These are phyloP conservation scores for Plectranthus barbatus DNA, from an alignment of 257 asterid species.

Conservation along the genomic window DNA sequence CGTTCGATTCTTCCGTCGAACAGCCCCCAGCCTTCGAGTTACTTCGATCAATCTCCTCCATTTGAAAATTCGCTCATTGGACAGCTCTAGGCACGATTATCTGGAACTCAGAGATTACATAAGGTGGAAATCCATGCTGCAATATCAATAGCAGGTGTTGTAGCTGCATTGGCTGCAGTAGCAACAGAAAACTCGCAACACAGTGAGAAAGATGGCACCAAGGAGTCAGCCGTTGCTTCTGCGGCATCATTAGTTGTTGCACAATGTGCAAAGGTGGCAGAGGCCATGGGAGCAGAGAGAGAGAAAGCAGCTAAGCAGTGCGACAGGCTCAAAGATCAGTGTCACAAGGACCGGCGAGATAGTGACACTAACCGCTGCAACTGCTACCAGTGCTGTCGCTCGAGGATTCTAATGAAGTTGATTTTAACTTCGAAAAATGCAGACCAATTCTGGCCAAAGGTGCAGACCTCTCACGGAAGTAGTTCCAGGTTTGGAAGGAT, in stretches of 20 bases:
- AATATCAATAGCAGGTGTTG: slow-evolving; percentile 82
- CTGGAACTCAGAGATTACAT: slow-evolving; percentile 61
- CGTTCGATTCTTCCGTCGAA: too few relatives aligned
- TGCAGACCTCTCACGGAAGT: slow-evolving; percentile 50
- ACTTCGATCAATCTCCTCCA: too few relatives aligned
- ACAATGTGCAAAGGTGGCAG: slow-evolving; percentile 84
- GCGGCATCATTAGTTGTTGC: slow-evolving; percentile 91
- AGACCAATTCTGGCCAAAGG: slow-evolving; percentile 66
- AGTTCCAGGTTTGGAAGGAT: too few relatives aligned
- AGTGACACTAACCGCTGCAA: slow-evolving; percentile 89
- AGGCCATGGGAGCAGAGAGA: slow-evolving; percentile 92
- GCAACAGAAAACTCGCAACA: slow-evolving; percentile 59
- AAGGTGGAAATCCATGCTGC: slow-evolving; percentile 94
- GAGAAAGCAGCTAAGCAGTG: slow-evolving; percentile 62
- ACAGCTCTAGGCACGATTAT: too few relatives aligned
- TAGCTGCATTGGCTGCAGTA: slow-evolving; percentile 84
- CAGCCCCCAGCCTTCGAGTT: too few relatives aligned
- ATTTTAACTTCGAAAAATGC: slow-evolving; percentile 57
- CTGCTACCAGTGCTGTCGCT: slow-evolving; percentile 67
- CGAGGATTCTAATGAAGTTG: slow-evolving; percentile 42
- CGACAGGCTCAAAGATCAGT: slow-evolving; percentile 58
- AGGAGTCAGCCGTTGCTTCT: slow-evolving; percentile 67
- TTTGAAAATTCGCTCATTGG: too few relatives aligned
- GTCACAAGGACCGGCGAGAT: slow-evolving; percentile 42
- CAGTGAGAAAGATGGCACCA: slow-evolving; percentile 19